Evolutionary conservation across 1,139 yeast genomes (phyloP).

Genomic region (Yamadazyma taylorii): DNA sequence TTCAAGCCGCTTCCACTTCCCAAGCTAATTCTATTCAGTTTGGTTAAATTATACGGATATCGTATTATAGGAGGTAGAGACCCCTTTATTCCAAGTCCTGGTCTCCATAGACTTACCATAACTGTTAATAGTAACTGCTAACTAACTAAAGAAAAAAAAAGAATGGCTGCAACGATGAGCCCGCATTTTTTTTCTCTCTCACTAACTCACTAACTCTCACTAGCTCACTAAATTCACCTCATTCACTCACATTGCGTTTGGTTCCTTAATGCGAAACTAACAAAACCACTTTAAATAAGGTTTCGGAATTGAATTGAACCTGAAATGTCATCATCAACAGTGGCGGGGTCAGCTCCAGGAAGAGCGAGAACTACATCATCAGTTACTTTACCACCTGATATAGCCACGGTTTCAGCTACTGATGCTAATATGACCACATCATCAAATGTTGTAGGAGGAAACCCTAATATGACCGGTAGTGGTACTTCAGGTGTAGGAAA

Average conservation of each 20-base stretch:
- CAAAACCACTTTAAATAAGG: not conserved
- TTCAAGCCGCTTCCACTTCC: too few relatives aligned
- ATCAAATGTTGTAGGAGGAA: conserved; percentile 13
- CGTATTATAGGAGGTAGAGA: too few relatives aligned
- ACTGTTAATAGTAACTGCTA: too few relatives aligned
- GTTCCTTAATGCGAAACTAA: not conserved
- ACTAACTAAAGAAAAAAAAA: not conserved
- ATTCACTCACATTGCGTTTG: too few relatives aligned
- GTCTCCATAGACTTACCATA: too few relatives aligned
- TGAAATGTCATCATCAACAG: conserved; percentile 16
- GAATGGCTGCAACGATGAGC: conserved; percentile 3
- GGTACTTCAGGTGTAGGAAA: conserved; percentile 11
- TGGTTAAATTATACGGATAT: too few relatives aligned
- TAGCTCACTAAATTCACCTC: too few relatives aligned
- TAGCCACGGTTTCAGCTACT: conserved; percentile 27
- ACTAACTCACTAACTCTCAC: not conserved
- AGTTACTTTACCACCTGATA: conserved; percentile 20
- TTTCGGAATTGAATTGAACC: not conserved
- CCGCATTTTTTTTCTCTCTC: not conserved
- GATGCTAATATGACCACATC: conserved; percentile 23
- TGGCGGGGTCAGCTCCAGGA: conserved; percentile 20
- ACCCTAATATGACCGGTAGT: conserved; percentile 6
- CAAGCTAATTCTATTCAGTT: too few relatives aligned
- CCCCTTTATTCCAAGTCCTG: too few relatives aligned
- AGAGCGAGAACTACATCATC: conserved; percentile 20